Evolutionary conservation across 768 basidiomycete species (phyloP), one percentile per base, ranked within the genome.

Genomic region (Tricholoma terreum): DNA sequence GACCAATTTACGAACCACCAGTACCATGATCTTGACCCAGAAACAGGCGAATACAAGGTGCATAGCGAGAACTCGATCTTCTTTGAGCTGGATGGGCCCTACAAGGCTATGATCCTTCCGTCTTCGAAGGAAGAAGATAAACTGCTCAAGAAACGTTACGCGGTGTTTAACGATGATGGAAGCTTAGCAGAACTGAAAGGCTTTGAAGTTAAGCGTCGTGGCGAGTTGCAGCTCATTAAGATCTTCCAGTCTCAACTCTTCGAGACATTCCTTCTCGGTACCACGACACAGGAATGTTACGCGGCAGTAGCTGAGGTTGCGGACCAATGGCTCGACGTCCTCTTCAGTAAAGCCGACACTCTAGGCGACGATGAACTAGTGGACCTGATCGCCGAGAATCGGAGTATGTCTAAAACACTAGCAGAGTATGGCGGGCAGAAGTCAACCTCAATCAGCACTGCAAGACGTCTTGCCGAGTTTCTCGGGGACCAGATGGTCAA

Each of bases 121-220:
- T 96, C 94, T 1, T 98, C 97, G 1, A 99, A 99, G 69, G 97
- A 99, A 73, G 97, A 99, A 71, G 97, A 98, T 71, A 99, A 98
- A 69, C 71, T 99, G 55, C 75, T 99, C 65, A 99, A 99, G 78
- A 99, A 99, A 73, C 90, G 97, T 50, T 99, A 98, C 65, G 97
- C 97, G 6, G 97, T 99, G 8, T 98, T 98, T 77, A 96, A 98
- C 65, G 93, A 95, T 60, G 96, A 99, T 65, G 95, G 96, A 1
- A 89, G 89, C 14, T 81, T 99, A n/a, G 97, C 97, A 7, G 97
- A 99, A 71, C 77, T 99, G 70, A 98, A 99, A 70, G 97, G 97
- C 0, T 99, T 99, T 75, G 97, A 98, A 71, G 94, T 98, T 62
- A 99, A 99, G 73, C 89, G 97, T 55, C 85, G 97, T 55, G 97